Evolutionary conservation across 768 basidiomycete genomes (phyloP).

Genomic region (Podaxis sp.): DNA sequence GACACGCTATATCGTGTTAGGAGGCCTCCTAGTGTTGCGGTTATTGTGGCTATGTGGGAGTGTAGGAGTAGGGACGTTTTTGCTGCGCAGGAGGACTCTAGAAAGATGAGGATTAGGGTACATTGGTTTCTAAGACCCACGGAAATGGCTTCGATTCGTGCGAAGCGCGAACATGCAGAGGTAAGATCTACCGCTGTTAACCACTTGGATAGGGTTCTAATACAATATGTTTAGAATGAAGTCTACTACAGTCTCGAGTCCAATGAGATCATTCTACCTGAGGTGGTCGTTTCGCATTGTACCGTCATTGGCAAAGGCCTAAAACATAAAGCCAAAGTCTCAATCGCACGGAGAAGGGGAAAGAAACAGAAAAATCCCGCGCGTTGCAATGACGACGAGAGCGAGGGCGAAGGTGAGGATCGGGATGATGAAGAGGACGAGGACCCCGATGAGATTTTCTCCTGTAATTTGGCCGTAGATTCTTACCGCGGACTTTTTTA

Average conservation of each 20-base stretch:
- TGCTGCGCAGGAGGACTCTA: conserved; percentile 23
- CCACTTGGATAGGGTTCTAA: neutral
- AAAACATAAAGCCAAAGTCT: neutral
- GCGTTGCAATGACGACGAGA: conserved; percentile 13
- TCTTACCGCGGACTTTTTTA: conserved; percentile 59
- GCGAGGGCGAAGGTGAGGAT: conserved; percentile 17
- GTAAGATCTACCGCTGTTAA: conserved; percentile 27
- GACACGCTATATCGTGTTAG: conserved; percentile 35
- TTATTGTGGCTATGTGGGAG: conserved; percentile 72
- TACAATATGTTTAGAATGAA: conserved; percentile 56
- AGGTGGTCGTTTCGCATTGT: conserved; percentile 49
- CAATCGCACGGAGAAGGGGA: neutral
- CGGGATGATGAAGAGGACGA: conserved; percentile 14
- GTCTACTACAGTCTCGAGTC: conserved; percentile 61
- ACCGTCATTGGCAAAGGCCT: conserved; percentile 32
- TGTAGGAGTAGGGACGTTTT: conserved; percentile 26
- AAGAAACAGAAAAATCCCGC: conserved; percentile 10
- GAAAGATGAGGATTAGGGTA: conserved; percentile 51
- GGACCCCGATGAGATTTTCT: conserved; percentile 34
- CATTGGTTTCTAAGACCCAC: conserved; percentile 75
- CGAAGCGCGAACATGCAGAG: conserved; percentile 54
- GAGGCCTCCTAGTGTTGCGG: conserved; percentile 56
- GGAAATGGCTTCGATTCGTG: conserved; percentile 57
- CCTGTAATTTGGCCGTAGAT: conserved; percentile 57
- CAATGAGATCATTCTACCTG: conserved; percentile 44